Conservation (phyloP, 2,329 filamentous ascomycete species). For the Lasiodiplodia sp. region DNA sequence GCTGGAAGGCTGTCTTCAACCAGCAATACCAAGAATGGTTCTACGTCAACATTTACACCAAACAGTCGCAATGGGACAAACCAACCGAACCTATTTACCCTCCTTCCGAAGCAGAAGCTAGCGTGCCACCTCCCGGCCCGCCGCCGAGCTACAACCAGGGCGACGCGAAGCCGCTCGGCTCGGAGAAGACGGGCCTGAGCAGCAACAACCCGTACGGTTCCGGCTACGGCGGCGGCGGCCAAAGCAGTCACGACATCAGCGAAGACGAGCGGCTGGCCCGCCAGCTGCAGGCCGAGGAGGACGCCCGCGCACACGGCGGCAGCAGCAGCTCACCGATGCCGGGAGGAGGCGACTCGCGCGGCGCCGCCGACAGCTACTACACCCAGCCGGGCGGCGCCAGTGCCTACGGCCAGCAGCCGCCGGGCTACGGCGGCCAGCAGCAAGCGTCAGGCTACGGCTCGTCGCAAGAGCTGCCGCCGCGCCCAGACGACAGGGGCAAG, state of each 20-base stretch:
- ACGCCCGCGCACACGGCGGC: constrained; percentile 62
- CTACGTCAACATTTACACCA: constrained; percentile 88
- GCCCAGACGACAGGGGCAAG: constrained; percentile 44
- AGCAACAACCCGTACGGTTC: constrained; percentile 76
- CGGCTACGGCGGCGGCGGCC: constrained; percentile 25
- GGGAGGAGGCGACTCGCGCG: constrained; percentile 41
- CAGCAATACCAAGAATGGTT: constrained; percentile 91
- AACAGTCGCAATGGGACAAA: constrained; percentile 88
- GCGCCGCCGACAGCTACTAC: constrained; percentile 55
- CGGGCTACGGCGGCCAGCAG: background rate
- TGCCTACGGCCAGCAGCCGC: constrained; percentile 37
- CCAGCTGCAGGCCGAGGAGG: constrained; percentile 82
- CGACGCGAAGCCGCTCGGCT: constrained; percentile 51
- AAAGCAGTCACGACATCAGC: constrained; percentile 48
- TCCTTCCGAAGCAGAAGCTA: constrained; percentile 49
- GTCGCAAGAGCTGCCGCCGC: constrained; percentile 34
- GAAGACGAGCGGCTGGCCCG: constrained; percentile 79
- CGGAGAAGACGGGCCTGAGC: constrained; percentile 59
- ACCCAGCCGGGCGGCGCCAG: constrained; percentile 32
- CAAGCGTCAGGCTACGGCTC: background rate
- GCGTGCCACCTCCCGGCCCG: constrained; percentile 62
- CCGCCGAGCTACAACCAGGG: constrained; percentile 70
- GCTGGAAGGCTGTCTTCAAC: constrained; percentile 88
- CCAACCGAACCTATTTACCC: constrained; percentile 73
- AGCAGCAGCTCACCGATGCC: constrained; percentile 33